phyloP scores from a whole-genome alignment of 257 asterid species.

The Penstemon davidsonii region DNA sequence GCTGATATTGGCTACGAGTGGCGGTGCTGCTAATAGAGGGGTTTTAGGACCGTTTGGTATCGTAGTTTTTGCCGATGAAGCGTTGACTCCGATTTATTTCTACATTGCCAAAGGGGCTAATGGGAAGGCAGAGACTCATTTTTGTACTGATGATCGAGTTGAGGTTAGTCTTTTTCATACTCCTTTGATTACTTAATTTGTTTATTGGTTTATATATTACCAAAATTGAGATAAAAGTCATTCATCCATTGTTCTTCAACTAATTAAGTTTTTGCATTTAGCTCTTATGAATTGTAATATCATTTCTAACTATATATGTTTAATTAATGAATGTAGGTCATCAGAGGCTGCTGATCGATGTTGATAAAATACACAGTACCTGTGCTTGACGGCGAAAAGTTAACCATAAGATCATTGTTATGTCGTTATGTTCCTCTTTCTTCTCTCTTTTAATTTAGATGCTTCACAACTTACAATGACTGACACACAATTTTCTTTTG shows the following conservation, averaged over 20 bases:
- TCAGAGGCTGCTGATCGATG: slow-evolving; percentile 68
- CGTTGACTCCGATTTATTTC: slow-evolving; percentile 63
- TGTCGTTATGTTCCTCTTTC: neutral
- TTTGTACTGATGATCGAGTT: slow-evolving; percentile 64
- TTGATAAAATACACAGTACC: slow-evolving; percentile 53
- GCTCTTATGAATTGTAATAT: too few species aligned
- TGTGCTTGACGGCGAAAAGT: slow-evolving; percentile 62
- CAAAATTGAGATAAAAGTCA: too few species aligned
- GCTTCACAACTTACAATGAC: too few species aligned
- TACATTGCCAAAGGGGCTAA: slow-evolving; percentile 51
- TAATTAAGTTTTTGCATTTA: too few species aligned
- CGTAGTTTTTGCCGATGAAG: slow-evolving; percentile 57
- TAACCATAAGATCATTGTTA: slow-evolving; percentile 64
- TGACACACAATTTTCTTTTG: too few species aligned
- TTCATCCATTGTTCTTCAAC: too few species aligned
- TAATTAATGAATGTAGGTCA: slow-evolving; percentile 44
- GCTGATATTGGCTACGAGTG: slow-evolving; percentile 45
- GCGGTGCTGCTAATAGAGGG: slow-evolving; percentile 64
- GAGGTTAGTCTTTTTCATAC: slow-evolving; percentile 36
- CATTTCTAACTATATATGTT: neutral
- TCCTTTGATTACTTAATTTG: neutral
- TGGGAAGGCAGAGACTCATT: slow-evolving; percentile 50
- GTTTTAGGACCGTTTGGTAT: slow-evolving; percentile 76
- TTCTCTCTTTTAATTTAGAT: too few species aligned
- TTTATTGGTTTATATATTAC: too few species aligned